Evolutionary conservation across 805 yeast genomes (phyloP).

Genomic region (Suhomyces vadensis): DNA sequence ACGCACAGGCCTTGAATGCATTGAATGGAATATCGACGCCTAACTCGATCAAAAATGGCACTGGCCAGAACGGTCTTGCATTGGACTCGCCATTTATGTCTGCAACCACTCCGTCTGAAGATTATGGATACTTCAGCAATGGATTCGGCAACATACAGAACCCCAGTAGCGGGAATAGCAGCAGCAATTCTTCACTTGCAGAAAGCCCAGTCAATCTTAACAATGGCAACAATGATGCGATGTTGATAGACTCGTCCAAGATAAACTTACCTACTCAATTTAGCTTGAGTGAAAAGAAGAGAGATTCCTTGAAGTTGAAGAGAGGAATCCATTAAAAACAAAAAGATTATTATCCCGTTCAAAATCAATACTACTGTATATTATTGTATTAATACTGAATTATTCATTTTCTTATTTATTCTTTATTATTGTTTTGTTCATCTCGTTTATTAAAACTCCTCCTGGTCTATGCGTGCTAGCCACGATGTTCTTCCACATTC

Average conservation of each 20-base stretch:
- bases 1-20: slow-evolving; percentile 25
- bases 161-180: slow-evolving; percentile 8
- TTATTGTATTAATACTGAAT: slow-evolving; percentile 1
- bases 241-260: slow-evolving; percentile 15
- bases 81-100: slow-evolving; percentile 46
- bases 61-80: slow-evolving; percentile 13
- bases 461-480: background rate
- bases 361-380: background rate
- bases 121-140: slow-evolving; percentile 31
- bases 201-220: slow-evolving; percentile 17
- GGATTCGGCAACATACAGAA: slow-evolving; percentile 11
- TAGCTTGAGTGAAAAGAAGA: slow-evolving; percentile 44
- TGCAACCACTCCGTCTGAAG: slow-evolving; percentile 39
- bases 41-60: background rate
- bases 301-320: slow-evolving; percentile 46
- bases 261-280: slow-evolving; percentile 33
- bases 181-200: slow-evolving; percentile 9
- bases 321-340: slow-evolving; percentile 41
- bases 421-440: background rate
- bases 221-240: slow-evolving; percentile 12
- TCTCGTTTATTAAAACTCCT: background rate
- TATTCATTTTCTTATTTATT: background rate
- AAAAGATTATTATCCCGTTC: background rate
- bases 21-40: slow-evolving; percentile 19
- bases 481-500: background rate